These are phyloP conservation scores for Triticum timopheevii DNA, from an alignment of 176 grass and related monocot species.

Conservation along the genomic window DNA sequence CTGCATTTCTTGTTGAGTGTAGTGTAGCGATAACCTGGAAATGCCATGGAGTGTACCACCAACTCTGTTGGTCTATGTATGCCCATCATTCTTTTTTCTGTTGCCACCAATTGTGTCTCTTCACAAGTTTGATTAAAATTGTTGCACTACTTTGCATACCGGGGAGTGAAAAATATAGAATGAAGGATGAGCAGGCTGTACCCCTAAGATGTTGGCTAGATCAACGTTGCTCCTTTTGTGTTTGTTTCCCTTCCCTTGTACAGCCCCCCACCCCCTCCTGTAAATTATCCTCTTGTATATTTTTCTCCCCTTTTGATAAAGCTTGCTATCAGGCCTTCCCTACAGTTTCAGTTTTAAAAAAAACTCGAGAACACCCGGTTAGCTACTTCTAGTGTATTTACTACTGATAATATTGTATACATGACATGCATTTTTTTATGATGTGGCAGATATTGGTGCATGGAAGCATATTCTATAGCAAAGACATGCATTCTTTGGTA, in stretches of 20 bases:
- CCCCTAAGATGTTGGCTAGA: too few species aligned
- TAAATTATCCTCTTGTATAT: too few species aligned
- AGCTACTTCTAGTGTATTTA: slow-evolving; percentile 2
- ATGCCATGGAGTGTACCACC: neutral
- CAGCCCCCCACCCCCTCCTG: too few species aligned
- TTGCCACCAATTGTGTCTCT: neutral
- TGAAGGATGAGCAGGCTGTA: too few species aligned
- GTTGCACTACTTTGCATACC: neutral
- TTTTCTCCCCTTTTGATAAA: too few species aligned
- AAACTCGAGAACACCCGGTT: neutral
- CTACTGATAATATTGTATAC: neutral
- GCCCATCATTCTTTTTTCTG: too few species aligned
- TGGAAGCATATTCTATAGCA: slow-evolving; percentile 95
- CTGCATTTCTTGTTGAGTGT: neutral
- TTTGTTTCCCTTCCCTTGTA: too few species aligned
- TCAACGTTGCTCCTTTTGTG: too few species aligned
- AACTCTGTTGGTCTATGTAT: too few species aligned
- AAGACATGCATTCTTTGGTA: slow-evolving; percentile 89
- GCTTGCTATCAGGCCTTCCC: too few species aligned
- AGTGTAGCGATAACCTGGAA: neutral
- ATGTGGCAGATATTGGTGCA: slow-evolving; percentile 69
- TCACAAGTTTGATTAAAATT: neutral
- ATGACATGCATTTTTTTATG: neutral
- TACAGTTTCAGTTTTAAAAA: too few species aligned
- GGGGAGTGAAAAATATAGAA: neutral